A percentile compares a stretch with the other conserved stretches of the same genome.
Conservation (phyloP, 352 stramenopile genomes). For the Phytophthora agathidicida region DNA sequence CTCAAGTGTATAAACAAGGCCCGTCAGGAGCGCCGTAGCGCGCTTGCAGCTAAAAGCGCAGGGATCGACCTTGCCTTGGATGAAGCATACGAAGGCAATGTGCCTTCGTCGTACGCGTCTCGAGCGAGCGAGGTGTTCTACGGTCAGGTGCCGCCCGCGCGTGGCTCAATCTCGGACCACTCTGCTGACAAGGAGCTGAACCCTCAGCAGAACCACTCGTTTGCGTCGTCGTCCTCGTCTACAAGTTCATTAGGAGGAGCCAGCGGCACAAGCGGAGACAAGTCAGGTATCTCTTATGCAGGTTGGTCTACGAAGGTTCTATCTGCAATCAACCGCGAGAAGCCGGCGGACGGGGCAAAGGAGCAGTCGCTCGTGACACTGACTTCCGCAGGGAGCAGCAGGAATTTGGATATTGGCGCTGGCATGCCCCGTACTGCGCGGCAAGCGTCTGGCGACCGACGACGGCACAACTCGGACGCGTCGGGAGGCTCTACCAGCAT, state of each 20-base stretch:
- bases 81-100: slow-evolving; percentile 23
- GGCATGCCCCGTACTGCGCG: slow-evolving; percentile 7
- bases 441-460: slow-evolving; percentile 34
- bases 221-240: slow-evolving; percentile 52
- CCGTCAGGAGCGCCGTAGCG: slow-evolving; percentile 57
- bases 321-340: slow-evolving; percentile 49
- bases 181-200: slow-evolving; percentile 24
- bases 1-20: slow-evolving; percentile 80
- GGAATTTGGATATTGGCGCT: slow-evolving; percentile 22
- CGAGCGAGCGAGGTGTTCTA: slow-evolving; percentile 42
- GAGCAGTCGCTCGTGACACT: slow-evolving; percentile 35
- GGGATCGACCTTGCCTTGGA: slow-evolving; percentile 20
- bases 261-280: slow-evolving; percentile 31
- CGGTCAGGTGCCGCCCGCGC: slow-evolving; percentile 25
- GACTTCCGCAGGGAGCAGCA: slow-evolving; percentile 25
- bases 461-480: slow-evolving; percentile 53
- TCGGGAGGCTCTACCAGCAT: slow-evolving; percentile 37
- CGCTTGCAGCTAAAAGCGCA: slow-evolving; percentile 25
- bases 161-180: slow-evolving; percentile 42
- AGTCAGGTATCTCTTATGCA: slow-evolving; percentile 54
- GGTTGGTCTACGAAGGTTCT: slow-evolving; percentile 70
- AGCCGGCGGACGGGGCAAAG: slow-evolving; percentile 34
- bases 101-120: slow-evolving; percentile 31
- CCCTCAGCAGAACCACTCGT: slow-evolving; percentile 39
- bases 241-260: slow-evolving; percentile 34